Percentiles rank a stretch among this genome's conserved stretches.
Evolutionary conservation across 2,329 filamentous ascomycete genomes (phyloP).

Genomic region (Sclerotinia trifoliorum): DNA sequence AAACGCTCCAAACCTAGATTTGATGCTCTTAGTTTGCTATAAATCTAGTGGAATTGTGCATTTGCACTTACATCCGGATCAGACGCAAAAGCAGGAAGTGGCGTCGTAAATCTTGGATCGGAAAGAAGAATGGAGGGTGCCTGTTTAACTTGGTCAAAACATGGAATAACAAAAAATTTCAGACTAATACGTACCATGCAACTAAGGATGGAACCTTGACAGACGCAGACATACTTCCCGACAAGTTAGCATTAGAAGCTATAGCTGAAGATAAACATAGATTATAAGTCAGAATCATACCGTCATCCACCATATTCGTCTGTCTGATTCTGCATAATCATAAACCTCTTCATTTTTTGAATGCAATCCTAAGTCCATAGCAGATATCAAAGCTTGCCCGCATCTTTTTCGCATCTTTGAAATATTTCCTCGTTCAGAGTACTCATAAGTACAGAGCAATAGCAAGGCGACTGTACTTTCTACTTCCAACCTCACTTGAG

Average conservation of each 20-base stretch:
- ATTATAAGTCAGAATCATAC: conserved; percentile 34
- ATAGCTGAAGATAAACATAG: not conserved
- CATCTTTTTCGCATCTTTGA: conserved; percentile 52
- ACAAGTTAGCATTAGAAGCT: conserved; percentile 2
- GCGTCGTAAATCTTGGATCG: conserved; percentile 47
- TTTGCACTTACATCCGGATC: conserved; percentile 43
- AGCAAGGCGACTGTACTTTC: conserved; percentile 50
- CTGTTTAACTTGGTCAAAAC: conserved; percentile 35
- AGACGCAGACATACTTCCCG: conserved; percentile 48
- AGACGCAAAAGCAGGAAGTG: conserved; percentile 44
- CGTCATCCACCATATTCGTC: conserved; percentile 55
- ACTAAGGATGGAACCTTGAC: conserved; percentile 52
- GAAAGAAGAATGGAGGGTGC: conserved; percentile 47
- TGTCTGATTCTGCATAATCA: conserved; percentile 46
- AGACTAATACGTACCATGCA: conserved; percentile 43
- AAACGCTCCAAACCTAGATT: conserved; percentile 42
- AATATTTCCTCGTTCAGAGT: conserved; percentile 53
- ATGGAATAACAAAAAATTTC: not conserved
- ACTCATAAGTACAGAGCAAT: conserved; percentile 52
- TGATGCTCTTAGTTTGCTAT: not conserved
- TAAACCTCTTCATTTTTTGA: conserved; percentile 42
- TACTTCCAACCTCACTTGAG: conserved; percentile 46
- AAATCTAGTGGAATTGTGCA: not conserved
- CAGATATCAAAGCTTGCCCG: conserved; percentile 48
- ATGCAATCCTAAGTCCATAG: conserved; percentile 49